Percentiles rank a stretch among this genome's conserved stretches.
phyloP scores from a whole-genome alignment of 2,329 filamentous ascomycete genomes.

The Podosphaera xanthii region DNA sequence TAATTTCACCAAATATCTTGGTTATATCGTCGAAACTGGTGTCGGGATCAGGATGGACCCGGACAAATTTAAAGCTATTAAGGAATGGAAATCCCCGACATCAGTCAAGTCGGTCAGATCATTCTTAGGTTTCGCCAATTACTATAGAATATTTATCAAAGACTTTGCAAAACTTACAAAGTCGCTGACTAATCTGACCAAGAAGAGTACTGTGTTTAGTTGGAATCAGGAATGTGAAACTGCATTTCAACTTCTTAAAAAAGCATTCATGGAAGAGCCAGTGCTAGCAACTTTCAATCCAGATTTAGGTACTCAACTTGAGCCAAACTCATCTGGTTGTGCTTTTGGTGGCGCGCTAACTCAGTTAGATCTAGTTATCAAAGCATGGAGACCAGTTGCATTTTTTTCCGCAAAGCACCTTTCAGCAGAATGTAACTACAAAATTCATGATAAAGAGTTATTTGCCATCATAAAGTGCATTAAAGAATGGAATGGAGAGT shows the following conservation, averaged over 20 bases:
- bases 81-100: background rate
- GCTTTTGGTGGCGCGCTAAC: background rate
- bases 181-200: background rate
- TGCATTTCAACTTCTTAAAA: background rate
- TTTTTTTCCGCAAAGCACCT: background rate
- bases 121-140: background rate
- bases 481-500: slow-evolving; percentile 1
- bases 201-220: background rate
- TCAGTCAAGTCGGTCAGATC: background rate
- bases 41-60: background rate
- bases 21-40: background rate
- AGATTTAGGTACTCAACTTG: background rate
- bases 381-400: background rate
- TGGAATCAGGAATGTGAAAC: background rate
- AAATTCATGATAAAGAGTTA: background rate
- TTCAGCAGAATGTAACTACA: background rate
- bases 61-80: background rate
- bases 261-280: background rate
- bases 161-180: background rate
- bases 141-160: background rate
- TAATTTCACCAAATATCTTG: background rate
- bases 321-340: background rate
- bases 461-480: background rate
- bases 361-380: background rate
- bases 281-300: background rate